Percentiles rank a stretch among this genome's conserved stretches.
Conservation (phyloP, 768 basidiomycete species). For the Amanita pallidorosea region DNA sequence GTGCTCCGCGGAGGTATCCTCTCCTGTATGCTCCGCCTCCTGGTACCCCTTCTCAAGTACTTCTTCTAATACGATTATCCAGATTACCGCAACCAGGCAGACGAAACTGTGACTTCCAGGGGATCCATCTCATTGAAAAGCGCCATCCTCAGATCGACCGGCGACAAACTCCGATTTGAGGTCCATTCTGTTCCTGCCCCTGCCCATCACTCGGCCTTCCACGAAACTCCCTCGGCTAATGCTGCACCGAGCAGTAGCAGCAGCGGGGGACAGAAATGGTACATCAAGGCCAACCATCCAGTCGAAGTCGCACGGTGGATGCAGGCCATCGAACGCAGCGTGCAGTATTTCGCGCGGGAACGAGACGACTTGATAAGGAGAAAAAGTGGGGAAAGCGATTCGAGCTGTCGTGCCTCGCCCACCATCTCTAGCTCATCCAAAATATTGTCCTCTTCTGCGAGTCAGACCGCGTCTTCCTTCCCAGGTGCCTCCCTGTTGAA, state of each 20-base stretch:
- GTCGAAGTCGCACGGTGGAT: slow-evolving; percentile 88
- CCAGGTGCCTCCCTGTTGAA: neutral
- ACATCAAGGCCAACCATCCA: slow-evolving; percentile 76
- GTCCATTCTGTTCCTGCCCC: slow-evolving; percentile 52
- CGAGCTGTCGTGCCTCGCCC: slow-evolving; percentile 12
- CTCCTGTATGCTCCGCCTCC: slow-evolving; percentile 49
- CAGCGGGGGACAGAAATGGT: slow-evolving; percentile 56
- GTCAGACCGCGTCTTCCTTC: neutral
- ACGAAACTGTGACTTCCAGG: slow-evolving; percentile 75
- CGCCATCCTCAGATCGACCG: slow-evolving; percentile 49
- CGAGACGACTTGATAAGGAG: slow-evolving; percentile 16
- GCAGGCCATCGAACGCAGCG: slow-evolving; percentile 59
- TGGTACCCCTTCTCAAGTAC: neutral
- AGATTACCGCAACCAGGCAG: slow-evolving; percentile 86
- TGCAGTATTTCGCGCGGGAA: slow-evolving; percentile 52
- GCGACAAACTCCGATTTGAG: slow-evolving; percentile 71
- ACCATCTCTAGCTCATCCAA: neutral
- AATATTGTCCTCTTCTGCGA: too few relatives aligned
- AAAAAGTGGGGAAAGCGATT: slow-evolving; percentile 39
- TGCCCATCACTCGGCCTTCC: neutral
- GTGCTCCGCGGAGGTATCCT: slow-evolving; percentile 77
- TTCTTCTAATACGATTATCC: neutral
- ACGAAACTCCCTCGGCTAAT: neutral
- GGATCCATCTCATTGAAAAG: slow-evolving; percentile 85
- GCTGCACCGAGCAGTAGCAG: neutral